phyloP scores from a whole-genome alignment of 108 stramenopile genomes.

The Skeletonema potamos region DNA sequence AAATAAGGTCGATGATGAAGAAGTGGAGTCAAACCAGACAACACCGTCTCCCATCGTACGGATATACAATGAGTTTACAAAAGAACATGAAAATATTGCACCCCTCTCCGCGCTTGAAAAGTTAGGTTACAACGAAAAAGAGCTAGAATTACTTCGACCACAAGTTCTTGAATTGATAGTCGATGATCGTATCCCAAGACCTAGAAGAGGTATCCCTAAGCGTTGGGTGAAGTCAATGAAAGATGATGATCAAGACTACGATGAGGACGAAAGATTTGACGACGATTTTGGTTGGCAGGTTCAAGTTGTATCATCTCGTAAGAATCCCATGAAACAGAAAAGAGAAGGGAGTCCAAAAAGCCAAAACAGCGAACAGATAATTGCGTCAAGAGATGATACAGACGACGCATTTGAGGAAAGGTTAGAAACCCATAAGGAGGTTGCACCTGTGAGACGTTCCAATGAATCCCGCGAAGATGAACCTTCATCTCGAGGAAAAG shows the following conservation, averaged over 20 bases:
- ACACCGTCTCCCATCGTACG: conserved; percentile 18
- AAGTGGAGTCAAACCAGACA: background rate
- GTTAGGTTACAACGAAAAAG: conserved; percentile 56
- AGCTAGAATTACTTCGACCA: conserved; percentile 49
- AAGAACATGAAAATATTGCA: conserved; percentile 15
- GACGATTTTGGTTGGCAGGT: conserved; percentile 44
- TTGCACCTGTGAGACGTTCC: background rate
- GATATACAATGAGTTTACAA: conserved; percentile 31
- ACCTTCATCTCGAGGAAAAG: background rate
- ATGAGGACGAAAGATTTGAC: conserved; percentile 29
- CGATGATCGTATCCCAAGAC: conserved; percentile 51
- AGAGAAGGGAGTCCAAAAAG: background rate
- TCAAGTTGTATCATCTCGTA: conserved; percentile 11
- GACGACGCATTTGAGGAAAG: background rate
- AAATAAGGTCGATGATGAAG: background rate
- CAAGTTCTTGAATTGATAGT: conserved; percentile 63
- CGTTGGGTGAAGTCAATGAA: conserved; percentile 55
- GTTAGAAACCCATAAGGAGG: background rate
- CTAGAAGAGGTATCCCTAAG: conserved; percentile 58
- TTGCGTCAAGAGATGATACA: conserved; percentile 18
- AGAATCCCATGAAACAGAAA: background rate
- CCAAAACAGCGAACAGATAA: background rate
- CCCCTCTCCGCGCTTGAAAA: conserved; percentile 39
- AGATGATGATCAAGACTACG: conserved; percentile 8
- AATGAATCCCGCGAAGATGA: background rate